Evolutionary conservation across 169 alveolate species (phyloP).

Genomic region (Condylostoma magnum): DNA sequence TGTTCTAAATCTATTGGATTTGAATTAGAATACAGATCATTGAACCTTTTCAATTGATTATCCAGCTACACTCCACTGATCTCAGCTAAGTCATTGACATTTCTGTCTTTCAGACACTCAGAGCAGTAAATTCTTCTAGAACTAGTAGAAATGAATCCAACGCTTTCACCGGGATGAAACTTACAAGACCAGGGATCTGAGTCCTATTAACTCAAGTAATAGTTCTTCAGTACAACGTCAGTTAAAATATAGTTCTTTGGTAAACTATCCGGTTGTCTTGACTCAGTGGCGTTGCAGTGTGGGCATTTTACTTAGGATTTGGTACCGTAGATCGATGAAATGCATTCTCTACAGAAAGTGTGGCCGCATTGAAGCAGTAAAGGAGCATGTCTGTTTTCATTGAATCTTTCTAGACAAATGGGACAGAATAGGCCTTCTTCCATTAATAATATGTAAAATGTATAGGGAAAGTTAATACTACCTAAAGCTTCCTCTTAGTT

Average conservation of each 20-base stretch:
- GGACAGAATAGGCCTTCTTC: conserved; percentile 26
- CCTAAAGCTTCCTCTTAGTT: too few relatives aligned
- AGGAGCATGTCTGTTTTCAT: conserved; percentile 20
- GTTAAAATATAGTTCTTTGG: conserved; percentile 21
- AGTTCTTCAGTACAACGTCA: conserved; percentile 16
- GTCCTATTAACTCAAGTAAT: background rate
- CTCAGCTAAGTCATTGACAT: background rate
- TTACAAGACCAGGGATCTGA: conserved; percentile 31
- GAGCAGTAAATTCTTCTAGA: conserved; percentile 9
- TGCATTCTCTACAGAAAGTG: conserved; percentile 31
- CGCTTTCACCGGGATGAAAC: conserved; percentile 24
- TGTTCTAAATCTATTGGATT: background rate
- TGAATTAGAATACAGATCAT: background rate
- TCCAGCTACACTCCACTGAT: background rate
- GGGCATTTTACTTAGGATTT: conserved; percentile 19
- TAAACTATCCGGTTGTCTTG: conserved; percentile 1
- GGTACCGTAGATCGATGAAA: conserved; percentile 5
- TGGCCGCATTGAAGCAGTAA: conserved; percentile 26
- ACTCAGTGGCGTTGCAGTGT: conserved; percentile 15
- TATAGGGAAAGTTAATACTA: too few relatives aligned
- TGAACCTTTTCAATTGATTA: background rate
- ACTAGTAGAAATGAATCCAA: background rate
- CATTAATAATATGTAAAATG: too few relatives aligned
- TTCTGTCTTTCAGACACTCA: conserved; percentile 16
- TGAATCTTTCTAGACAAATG: conserved; percentile 30